These are phyloP conservation scores for Rugonectria rugulosa DNA, from an alignment of 2,329 filamentous ascomycete genomes.

Conservation along the genomic window DNA sequence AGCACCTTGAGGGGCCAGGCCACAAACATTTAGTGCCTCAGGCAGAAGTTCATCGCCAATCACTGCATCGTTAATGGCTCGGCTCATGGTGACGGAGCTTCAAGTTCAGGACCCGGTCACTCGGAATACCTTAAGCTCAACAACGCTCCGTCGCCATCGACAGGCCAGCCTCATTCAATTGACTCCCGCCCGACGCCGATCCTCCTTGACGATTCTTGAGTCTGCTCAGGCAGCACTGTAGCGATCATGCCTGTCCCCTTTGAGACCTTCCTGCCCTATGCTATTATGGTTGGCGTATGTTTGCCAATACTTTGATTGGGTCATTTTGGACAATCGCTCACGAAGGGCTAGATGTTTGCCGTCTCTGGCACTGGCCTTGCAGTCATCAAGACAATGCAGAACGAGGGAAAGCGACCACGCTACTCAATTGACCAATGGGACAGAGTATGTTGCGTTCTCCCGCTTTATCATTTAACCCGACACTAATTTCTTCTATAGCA, in stretches of 20 bases:
- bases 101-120: conserved; percentile 36
- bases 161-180: conserved; percentile 37
- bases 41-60: conserved; percentile 39
- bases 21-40: conserved; percentile 27
- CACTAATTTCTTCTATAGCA: conserved; percentile 54
- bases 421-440: conserved; percentile 71
- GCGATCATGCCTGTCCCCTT: conserved; percentile 67
- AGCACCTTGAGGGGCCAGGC: background rate
- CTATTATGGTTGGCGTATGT: conserved; percentile 68
- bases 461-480: background rate
- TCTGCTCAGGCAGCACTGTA: conserved; percentile 43
- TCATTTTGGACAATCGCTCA: conserved; percentile 33
- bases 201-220: conserved; percentile 28
- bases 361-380: conserved; percentile 65
- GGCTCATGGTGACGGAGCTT: conserved; percentile 37
- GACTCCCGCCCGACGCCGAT: conserved; percentile 15
- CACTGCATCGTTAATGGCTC: conserved; percentile 39
- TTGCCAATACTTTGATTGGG: conserved; percentile 11
- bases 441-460: conserved; percentile 58
- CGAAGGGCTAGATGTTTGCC: conserved; percentile 65
- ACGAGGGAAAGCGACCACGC: conserved; percentile 67
- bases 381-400: conserved; percentile 63
- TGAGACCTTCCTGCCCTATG: conserved; percentile 70
- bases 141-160: conserved; percentile 26
- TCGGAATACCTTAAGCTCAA: conserved; percentile 33